Conservation (phyloP, 192 early-diverging fungal species). For the Thoreauomyces humboldtii region DNA sequence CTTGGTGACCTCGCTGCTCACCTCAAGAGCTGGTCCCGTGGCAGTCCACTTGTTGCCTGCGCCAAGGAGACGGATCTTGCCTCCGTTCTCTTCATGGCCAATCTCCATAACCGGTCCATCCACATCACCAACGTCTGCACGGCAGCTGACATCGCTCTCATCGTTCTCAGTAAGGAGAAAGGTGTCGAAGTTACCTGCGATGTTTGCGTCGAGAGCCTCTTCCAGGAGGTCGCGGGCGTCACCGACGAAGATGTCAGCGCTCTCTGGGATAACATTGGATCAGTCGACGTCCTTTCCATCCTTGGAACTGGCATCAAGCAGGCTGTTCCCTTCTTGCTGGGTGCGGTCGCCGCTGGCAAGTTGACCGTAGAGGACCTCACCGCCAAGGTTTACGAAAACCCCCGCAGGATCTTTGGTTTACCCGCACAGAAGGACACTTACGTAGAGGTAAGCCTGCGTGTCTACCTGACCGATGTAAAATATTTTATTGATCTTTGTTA, state of each 20-base stretch:
- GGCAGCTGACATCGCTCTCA: constrained; percentile 79
- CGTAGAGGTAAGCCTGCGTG: constrained; percentile 58
- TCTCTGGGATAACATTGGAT: constrained; percentile 75
- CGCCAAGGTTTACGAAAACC: constrained; percentile 76
- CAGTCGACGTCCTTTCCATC: constrained; percentile 90
- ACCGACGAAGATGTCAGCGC: constrained; percentile 59
- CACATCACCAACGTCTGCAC: constrained; percentile 84
- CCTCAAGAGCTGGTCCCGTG: constrained; percentile 77
- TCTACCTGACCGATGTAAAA: too few species aligned
- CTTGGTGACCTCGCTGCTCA: constrained; percentile 68
- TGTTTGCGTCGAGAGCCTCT: constrained; percentile 83
- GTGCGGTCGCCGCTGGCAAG: constrained; percentile 76
- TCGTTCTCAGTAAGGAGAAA: constrained; percentile 81
- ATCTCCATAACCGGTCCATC: constrained; percentile 75
- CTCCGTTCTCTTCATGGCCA: constrained; percentile 81
- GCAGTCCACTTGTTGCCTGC: constrained; percentile 75
- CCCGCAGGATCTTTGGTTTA: constrained; percentile 85
- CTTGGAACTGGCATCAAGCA: constrained; percentile 60
- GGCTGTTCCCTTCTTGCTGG: constrained; percentile 62
- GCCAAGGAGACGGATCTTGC: constrained; percentile 88
- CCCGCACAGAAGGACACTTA: constrained; percentile 91
- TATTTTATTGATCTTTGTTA: too few species aligned
- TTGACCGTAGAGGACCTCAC: constrained; percentile 77
- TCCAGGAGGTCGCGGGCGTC: constrained; percentile 42
- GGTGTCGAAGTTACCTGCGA: constrained; percentile 89